Evolutionary conservation across 2,329 filamentous ascomycete species (phyloP).

Genomic region (Alternaria rosae): DNA sequence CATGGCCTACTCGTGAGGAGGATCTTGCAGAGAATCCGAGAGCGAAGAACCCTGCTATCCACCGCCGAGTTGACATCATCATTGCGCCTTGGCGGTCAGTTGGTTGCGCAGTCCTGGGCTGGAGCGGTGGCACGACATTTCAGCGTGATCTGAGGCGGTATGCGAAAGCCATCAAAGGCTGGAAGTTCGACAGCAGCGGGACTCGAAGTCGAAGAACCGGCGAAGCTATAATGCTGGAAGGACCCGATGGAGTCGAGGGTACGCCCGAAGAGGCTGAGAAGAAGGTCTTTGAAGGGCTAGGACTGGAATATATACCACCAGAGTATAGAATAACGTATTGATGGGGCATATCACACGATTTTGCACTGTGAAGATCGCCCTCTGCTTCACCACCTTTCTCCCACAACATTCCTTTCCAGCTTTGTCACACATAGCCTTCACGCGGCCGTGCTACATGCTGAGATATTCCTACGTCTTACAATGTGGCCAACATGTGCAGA

Average conservation of each 20-base stretch:
- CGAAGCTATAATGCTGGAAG: slow-evolving; percentile 74
- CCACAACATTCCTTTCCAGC: not conserved
- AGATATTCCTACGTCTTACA: not conserved
- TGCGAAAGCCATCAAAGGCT: slow-evolving; percentile 72
- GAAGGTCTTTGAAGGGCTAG: slow-evolving; percentile 78
- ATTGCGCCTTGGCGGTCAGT: slow-evolving; percentile 86
- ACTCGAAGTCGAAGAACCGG: slow-evolving; percentile 73
- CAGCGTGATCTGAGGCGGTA: slow-evolving; percentile 84
- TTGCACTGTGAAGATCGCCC: not conserved
- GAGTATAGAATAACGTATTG: slow-evolving; percentile 56
- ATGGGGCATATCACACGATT: slow-evolving; percentile 7
- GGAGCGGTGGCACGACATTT: slow-evolving; percentile 89
- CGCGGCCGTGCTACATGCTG: not conserved
- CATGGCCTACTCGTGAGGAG: slow-evolving; percentile 48
- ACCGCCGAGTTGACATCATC: slow-evolving; percentile 91
- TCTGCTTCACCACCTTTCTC: not conserved
- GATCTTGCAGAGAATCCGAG: slow-evolving; percentile 47
- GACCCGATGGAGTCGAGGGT: slow-evolving; percentile 53
- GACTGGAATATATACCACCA: slow-evolving; percentile 60
- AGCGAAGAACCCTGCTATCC: slow-evolving; percentile 72
- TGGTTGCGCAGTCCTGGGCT: slow-evolving; percentile 87
- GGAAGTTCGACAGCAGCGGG: slow-evolving; percentile 93
- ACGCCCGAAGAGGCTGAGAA: slow-evolving; percentile 76
- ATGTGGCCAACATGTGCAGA: not conserved
- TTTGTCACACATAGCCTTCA: not conserved